phyloP scores from a whole-genome alignment of 495 filamentous ascomycete species.

The Oidiodendron maius region DNA sequence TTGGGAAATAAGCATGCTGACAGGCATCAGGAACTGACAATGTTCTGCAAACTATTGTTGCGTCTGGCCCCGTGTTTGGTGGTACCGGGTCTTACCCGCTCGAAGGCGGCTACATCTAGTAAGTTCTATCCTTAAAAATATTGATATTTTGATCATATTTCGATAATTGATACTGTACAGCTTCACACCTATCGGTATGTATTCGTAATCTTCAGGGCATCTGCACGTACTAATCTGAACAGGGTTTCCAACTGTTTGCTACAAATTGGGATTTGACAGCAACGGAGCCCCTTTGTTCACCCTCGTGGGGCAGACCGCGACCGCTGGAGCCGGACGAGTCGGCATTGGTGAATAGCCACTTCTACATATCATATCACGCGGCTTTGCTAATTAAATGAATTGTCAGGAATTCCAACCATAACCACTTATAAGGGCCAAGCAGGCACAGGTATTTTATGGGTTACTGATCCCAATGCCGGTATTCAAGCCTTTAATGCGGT shows the following conservation, averaged over 20 bases:
- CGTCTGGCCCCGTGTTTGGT: conserved; percentile 34
- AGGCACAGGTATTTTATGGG: conserved; percentile 32
- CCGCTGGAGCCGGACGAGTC: conserved; percentile 27
- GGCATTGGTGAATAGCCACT: too few species aligned
- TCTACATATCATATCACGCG: too few species aligned
- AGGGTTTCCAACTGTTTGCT: conserved; percentile 23
- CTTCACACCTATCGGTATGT: conserved; percentile 24
- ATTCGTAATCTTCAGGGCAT: too few species aligned
- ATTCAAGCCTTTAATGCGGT: conserved; percentile 33
- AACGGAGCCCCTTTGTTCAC: conserved; percentile 32
- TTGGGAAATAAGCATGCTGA: too few species aligned
- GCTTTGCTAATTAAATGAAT: too few species aligned
- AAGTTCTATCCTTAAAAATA: too few species aligned
- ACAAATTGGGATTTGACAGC: conserved; percentile 30
- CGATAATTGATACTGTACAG: too few species aligned
- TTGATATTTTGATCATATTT: too few species aligned
- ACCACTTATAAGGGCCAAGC: conserved; percentile 34
- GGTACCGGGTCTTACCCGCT: conserved; percentile 40
- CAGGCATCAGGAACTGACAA: too few species aligned
- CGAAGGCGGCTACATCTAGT: conserved; percentile 45
- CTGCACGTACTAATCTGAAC: too few species aligned
- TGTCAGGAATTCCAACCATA: conserved; percentile 32
- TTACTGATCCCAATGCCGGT: conserved; percentile 30
- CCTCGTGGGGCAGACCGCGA: conserved; percentile 27
- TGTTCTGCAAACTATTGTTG: conserved; percentile 36